phyloP scores from a whole-genome alignment of 352 stramenopile species.

The Phytophthora cajani region DNA sequence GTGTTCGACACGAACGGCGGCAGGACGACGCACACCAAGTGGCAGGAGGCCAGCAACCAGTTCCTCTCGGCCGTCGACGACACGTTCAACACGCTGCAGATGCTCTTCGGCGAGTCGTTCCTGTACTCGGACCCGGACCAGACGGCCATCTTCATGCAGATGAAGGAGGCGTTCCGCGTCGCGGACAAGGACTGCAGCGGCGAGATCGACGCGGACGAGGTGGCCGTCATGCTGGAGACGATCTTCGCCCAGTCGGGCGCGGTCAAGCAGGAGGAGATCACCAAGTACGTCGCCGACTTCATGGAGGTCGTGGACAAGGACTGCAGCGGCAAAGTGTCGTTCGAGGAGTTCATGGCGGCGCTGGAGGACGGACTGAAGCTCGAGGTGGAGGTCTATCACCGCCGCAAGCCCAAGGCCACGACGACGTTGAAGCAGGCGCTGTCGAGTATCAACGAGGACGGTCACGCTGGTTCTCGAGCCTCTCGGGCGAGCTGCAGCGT shows the following conservation, averaged over 20 bases:
- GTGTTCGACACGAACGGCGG: conserved; percentile 35
- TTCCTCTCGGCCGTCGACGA: conserved; percentile 64
- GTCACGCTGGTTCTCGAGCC: background rate
- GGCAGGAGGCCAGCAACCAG: conserved; percentile 57
- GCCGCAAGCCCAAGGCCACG: conserved; percentile 41
- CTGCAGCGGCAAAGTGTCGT: conserved; percentile 73
- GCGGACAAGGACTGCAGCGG: conserved; percentile 84
- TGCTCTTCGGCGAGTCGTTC: conserved; percentile 80
- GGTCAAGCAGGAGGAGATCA: conserved; percentile 77
- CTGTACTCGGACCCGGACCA: conserved; percentile 81
- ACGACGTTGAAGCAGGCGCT: conserved; percentile 31
- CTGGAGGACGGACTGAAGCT: conserved; percentile 80
- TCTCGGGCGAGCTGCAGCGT: conserved; percentile 33
- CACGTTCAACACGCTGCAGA: conserved; percentile 74
- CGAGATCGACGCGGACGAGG: conserved; percentile 82
- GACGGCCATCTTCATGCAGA: conserved; percentile 88
- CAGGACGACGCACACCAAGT: conserved; percentile 51
- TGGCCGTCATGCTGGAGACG: conserved; percentile 74
- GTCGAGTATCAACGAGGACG: conserved; percentile 49
- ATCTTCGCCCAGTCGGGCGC: conserved; percentile 81
- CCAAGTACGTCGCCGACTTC: conserved; percentile 75
- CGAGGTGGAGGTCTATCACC: conserved; percentile 75
- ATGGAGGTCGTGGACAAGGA: conserved; percentile 79
- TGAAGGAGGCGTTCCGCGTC: conserved; percentile 85
- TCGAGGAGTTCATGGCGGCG: conserved; percentile 84